Percentiles rank a stretch among this genome's conserved stretches.
These are phyloP conservation scores for Elaeis guineensis DNA, from an alignment of 176 grass and related monocot genomes.

Conservation along the genomic window DNA sequence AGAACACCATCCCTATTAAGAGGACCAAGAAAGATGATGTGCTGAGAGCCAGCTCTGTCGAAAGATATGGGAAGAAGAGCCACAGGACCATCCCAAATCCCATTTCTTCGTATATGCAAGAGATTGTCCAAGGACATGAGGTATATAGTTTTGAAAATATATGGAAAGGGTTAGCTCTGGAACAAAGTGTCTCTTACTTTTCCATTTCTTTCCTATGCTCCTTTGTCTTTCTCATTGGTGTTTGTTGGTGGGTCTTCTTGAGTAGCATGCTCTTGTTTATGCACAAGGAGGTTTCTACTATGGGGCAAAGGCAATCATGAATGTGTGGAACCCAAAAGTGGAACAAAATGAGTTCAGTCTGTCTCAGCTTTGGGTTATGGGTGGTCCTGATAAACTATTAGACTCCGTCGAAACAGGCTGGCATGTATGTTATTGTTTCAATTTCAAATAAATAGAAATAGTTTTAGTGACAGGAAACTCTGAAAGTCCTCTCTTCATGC, in stretches of 20 bases:
- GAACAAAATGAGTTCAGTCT: constrained; percentile 8
- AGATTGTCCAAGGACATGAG: constrained; percentile 4
- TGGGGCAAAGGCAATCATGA: constrained; percentile 9
- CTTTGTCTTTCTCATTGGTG: background rate
- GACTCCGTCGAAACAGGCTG: constrained; percentile 9
- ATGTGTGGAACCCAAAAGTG: constrained; percentile 11
- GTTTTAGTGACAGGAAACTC: background rate
- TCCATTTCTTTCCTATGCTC: too few species aligned
- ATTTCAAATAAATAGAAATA: background rate
- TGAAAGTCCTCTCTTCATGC: background rate
- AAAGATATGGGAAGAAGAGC: constrained; percentile 12
- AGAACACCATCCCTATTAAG: background rate
- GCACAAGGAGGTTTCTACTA: constrained; percentile 6
- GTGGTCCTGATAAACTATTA: background rate
- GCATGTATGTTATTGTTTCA: background rate
- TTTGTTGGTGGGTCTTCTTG: background rate
- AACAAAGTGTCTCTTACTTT: background rate
- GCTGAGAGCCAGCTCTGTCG: constrained; percentile 2
- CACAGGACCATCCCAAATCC: constrained; percentile 2
- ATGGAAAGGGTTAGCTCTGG: too few species aligned
- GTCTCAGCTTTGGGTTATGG: constrained; percentile 8
- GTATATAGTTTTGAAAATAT: background rate
- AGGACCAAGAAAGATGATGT: constrained; percentile 12
- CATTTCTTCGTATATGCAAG: background rate
- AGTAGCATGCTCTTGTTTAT: constrained; percentile 9